Percentiles rank a stretch among this genome's conserved stretches.
Evolutionary conservation across 1,139 yeast species (phyloP).

Genomic region (Geotrichum candidum): DNA sequence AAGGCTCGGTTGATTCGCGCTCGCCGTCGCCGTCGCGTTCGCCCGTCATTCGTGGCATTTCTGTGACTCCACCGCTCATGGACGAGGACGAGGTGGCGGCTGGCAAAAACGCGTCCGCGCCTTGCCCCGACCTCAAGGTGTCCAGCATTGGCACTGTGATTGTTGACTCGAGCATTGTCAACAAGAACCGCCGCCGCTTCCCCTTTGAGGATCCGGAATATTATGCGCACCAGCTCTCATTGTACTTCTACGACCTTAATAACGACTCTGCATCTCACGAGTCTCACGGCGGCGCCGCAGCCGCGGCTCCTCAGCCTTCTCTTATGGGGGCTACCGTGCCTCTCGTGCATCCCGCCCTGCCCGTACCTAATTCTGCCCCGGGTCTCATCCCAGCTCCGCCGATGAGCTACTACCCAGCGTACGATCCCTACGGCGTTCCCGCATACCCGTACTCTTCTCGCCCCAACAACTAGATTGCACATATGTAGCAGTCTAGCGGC

Average conservation of each 20-base stretch:
- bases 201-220: conserved; percentile 1
- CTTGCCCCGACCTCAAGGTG: not conserved
- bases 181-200: conserved; percentile 1
- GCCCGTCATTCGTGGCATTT: conserved; percentile 11
- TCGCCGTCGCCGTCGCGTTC: conserved; percentile 16
- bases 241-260: conserved; percentile 1
- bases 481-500: not conserved
- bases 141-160: conserved; percentile 4
- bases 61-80: conserved; percentile 12
- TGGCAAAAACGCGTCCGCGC: not conserved
- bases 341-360: not conserved
- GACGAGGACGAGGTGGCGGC: conserved; percentile 3
- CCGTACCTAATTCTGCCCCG: not conserved
- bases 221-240: conserved; percentile 4
- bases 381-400: not conserved
- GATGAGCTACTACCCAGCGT: conserved; percentile 1
- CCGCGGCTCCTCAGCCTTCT: not conserved
- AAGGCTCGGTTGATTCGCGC: conserved; percentile 11
- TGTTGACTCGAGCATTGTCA: conserved; percentile 14
- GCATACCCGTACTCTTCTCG: not conserved
- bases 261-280: conserved; percentile 10
- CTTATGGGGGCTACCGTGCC: conserved; percentile 7
- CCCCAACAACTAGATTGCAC: not conserved
- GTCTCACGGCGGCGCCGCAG: conserved; percentile 36
- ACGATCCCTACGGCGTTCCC: conserved; percentile 2